Conservation (phyloP, 441 rosid species). For the Jatropha multifida region DNA sequence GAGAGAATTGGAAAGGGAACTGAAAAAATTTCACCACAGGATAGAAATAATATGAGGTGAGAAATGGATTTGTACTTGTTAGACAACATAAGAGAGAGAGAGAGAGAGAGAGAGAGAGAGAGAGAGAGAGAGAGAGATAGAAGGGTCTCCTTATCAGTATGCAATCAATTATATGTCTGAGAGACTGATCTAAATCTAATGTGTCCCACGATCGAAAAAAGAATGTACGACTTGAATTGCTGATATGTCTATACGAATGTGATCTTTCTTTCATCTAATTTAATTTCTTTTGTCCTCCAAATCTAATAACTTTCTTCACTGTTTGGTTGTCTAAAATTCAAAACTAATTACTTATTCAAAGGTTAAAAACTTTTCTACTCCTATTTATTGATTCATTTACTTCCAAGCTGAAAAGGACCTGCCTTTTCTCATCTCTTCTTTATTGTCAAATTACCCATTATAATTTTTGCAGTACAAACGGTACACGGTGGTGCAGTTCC, state of each 20-base stretch:
- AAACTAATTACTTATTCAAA: too few species aligned
- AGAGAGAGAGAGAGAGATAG: neutral
- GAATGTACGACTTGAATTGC: conserved; percentile 10
- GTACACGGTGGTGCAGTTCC: too few species aligned
- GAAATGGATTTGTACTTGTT: too few species aligned
- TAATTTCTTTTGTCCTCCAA: conserved; percentile 14
- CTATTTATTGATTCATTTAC: too few species aligned
- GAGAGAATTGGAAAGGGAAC: neutral
- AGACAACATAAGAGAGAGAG: too few species aligned
- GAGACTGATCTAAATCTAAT: neutral
- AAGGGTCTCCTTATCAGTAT: neutral
- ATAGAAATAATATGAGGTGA: too few species aligned
- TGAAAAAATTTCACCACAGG: neutral
- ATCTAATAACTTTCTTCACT: neutral
- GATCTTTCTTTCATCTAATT: neutral
- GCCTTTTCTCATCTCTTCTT: too few species aligned
- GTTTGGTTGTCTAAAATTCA: neutral
- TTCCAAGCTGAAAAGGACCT: too few species aligned
- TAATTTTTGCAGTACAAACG: too few species aligned
- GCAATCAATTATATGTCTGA: conserved; percentile 19
- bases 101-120: too few species aligned
- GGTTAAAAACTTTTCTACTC: too few species aligned
- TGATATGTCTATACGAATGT: conserved; percentile 7
- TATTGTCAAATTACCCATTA: too few species aligned
- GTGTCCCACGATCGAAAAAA: conserved; percentile 25